Conservation (phyloP, 2,329 filamentous ascomycete genomes). For the Ceratocystis harringtonii region DNA sequence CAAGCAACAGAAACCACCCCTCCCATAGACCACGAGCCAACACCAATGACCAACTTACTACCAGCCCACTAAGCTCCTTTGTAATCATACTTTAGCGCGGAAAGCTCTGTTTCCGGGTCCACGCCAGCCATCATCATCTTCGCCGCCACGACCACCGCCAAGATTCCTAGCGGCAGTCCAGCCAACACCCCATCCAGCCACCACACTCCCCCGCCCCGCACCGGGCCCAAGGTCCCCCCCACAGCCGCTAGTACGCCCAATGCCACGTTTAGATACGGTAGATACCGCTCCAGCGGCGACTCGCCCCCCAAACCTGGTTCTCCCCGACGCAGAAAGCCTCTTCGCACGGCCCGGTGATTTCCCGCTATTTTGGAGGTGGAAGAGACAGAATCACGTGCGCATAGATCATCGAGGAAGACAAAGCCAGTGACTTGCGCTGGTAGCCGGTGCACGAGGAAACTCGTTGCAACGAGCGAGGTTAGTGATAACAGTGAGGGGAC, state of each 20-base stretch:
- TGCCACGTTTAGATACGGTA: constrained; percentile 45
- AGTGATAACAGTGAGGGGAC: constrained; percentile 38
- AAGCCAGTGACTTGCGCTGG: constrained; percentile 42
- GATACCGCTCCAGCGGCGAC: constrained; percentile 39
- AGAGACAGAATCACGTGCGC: background rate
- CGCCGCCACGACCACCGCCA: constrained; percentile 43
- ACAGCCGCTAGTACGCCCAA: constrained; percentile 39
- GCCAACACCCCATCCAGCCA: constrained; percentile 31
- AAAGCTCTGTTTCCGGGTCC: constrained; percentile 51
- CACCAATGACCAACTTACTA: background rate
- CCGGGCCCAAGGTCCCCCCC: background rate
- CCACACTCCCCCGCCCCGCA: constrained; percentile 26
- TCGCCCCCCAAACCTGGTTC: constrained; percentile 8
- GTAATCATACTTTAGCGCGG: constrained; percentile 46
- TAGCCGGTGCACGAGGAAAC: constrained; percentile 43
- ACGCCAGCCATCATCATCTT: constrained; percentile 53
- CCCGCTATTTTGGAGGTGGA: too few relatives aligned
- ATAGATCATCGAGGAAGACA: constrained; percentile 31
- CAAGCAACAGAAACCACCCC: background rate
- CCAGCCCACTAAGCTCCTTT: constrained; percentile 42
- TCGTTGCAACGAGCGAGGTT: constrained; percentile 47
- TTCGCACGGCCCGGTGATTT: background rate
- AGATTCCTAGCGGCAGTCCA: constrained; percentile 42
- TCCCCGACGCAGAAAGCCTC: constrained; percentile 13
- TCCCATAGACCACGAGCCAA: background rate